Conservation (phyloP, 176 grass and related monocot species). For the Tuctoria greenei region DNA sequence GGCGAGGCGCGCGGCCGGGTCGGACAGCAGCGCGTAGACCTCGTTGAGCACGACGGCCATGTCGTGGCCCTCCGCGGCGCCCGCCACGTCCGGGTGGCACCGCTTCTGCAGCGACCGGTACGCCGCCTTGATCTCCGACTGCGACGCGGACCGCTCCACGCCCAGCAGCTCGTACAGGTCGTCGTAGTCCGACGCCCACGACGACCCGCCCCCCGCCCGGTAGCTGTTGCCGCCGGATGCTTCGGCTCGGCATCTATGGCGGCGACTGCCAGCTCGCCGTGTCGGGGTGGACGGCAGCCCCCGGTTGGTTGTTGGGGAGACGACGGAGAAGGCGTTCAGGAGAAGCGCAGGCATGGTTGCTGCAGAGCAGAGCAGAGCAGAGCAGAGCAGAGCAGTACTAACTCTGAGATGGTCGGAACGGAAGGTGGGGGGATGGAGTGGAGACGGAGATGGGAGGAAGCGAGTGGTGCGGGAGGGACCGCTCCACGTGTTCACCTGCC, state of each 20-base stretch:
- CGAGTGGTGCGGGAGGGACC: not conserved
- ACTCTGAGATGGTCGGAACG: not conserved
- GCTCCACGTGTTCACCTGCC: not conserved
- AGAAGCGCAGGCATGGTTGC: constrained; percentile 47
- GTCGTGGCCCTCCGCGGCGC: constrained; percentile 51
- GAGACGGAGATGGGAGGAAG: not conserved
- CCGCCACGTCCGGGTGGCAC: constrained; percentile 93
- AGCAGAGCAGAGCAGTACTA: too few relatives aligned
- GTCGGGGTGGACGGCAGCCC: not conserved
- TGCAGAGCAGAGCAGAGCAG: too few relatives aligned
- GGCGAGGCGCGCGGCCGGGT: constrained; percentile 62
- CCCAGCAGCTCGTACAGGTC: constrained; percentile 88
- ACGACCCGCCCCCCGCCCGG: constrained; percentile 5
- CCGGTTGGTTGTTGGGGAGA: not conserved
- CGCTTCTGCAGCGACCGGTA: constrained; percentile 91
- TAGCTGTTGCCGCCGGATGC: not conserved
- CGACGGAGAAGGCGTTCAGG: constrained; percentile 39
- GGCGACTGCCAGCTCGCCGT: constrained; percentile 15
- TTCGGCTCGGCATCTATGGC: constrained; percentile 38
- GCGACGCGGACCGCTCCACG: constrained; percentile 57
- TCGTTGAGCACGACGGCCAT: constrained; percentile 96
- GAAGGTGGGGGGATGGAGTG: not conserved
- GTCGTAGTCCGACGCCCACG: constrained; percentile 72
- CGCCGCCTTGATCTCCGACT: constrained; percentile 77
- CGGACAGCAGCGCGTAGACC: constrained; percentile 79